These are phyloP conservation scores for Phalaenopsis equestris DNA, from an alignment of 106 monocot species.

Conservation along the genomic window DNA sequence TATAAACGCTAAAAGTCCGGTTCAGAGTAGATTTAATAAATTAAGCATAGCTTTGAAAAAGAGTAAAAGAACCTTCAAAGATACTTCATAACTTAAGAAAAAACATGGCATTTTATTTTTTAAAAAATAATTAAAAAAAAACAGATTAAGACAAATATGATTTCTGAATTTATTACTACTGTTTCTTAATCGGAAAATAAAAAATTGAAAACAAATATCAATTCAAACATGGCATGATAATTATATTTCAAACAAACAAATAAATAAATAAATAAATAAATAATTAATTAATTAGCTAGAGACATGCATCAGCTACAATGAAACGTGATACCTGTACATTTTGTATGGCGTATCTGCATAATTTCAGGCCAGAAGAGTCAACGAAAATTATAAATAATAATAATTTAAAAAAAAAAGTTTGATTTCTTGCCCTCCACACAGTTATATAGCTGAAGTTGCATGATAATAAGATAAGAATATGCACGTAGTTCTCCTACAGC, in stretches of 20 bases:
- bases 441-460: background rate
- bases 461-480: background rate
- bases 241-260: background rate
- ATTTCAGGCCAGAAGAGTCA: background rate
- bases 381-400: background rate
- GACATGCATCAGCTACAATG: background rate
- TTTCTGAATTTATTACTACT: background rate
- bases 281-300: background rate
- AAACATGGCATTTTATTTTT: background rate
- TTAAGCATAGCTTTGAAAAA: no score
- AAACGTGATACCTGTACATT: background rate
- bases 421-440: background rate
- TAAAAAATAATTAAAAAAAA: background rate
- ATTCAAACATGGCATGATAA: conserved; percentile 2
- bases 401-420: background rate
- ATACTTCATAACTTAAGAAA: background rate
- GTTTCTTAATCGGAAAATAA: background rate
- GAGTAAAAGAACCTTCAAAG: no score
- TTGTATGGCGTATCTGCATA: background rate
- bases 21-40: no score
- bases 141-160: background rate
- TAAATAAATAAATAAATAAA: background rate
- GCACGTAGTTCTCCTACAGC: background rate
- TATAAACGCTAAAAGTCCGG: no score
- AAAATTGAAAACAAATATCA: background rate